Conservation (phyloP, 2,329 filamentous ascomycete genomes). For the Chalara sp. region DNA sequence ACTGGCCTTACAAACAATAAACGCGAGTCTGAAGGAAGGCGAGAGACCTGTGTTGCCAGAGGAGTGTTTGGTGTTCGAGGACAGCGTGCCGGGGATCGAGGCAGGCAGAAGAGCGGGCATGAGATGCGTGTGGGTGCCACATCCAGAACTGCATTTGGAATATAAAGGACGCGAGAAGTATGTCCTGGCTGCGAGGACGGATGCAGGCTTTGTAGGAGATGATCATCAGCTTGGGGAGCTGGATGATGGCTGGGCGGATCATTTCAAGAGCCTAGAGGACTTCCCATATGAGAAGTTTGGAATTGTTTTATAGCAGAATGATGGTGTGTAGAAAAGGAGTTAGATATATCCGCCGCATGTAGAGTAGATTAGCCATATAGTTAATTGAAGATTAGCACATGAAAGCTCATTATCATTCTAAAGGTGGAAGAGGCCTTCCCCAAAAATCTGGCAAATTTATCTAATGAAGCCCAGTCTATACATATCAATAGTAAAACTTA, state of each 20-base stretch:
- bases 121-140: conserved; percentile 89
- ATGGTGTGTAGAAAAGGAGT: background rate
- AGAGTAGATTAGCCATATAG: too few species aligned
- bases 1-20: conserved; percentile 78
- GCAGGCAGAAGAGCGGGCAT: conserved; percentile 86
- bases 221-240: conserved; percentile 54
- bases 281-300: conserved; percentile 32
- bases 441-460: too few species aligned
- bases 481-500: too few species aligned
- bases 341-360: too few species aligned
- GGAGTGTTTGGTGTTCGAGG: conserved; percentile 95
- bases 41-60: conserved; percentile 65
- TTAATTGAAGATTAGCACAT: too few species aligned
- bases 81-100: conserved; percentile 89
- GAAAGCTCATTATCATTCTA: too few species aligned
- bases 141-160: conserved; percentile 69
- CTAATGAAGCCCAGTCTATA: too few species aligned
- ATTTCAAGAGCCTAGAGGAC: conserved; percentile 28
- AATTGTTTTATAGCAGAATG: conserved; percentile 1
- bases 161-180: conserved; percentile 70
- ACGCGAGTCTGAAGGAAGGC: conserved; percentile 58
- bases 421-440: too few species aligned
- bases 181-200: conserved; percentile 74
- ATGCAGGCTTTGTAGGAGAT: conserved; percentile 28
- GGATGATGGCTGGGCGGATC: conserved; percentile 54